Evolutionary conservation across 2,329 filamentous ascomycete species (phyloP), one percentile per base, ranked within the genome.

Genomic region (Magnaporthales sp.): DNA sequence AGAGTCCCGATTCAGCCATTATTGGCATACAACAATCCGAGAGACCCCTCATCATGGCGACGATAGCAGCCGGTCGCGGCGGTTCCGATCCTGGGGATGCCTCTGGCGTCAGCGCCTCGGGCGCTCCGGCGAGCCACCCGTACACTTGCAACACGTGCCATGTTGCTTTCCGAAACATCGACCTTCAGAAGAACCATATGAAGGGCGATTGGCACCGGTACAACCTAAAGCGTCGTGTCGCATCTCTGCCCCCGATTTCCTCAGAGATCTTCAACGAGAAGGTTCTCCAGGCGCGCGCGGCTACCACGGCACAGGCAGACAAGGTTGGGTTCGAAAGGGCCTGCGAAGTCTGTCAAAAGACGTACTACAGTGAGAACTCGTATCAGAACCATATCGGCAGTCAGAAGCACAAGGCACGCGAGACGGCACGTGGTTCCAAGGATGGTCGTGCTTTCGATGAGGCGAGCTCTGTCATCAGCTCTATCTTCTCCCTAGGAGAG

Each of bases 121-220:
- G 78, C 60, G 62, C 73, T 29, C 73, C 79, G 19, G 74, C 85
- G 32, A 84, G 89, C 29, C 92, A 97, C 76, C 94, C 95, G 1
- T 99, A 94, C 80, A 98, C 94, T 67, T 99, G 95, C 87, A 99
- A 98, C 79, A 95, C 93, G 67, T 99, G 95, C 76, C 92, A 97
- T 77, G 93, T 99, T 72, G 95, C 94, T 65, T 99, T 98, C 80
- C 90, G 94, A 71, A 93, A 92, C 75, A 93, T 91, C 77, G 94
- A 98, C 75, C 84, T 96, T 67, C 95, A 99, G 80, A 89, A 95
- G 76, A 89, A 87, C 51, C 95, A 99, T 77, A 99, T 99, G 95
- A 93, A 95, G 78, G 95, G 90, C 73, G 95, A 99, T 80, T 99
- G 95, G 95, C 94, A 99, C 91, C 89, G 95, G 70, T 97, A 97